Conservation (phyloP, 2,329 filamentous ascomycete genomes). For the Arthrinium phaeospermum region DNA sequence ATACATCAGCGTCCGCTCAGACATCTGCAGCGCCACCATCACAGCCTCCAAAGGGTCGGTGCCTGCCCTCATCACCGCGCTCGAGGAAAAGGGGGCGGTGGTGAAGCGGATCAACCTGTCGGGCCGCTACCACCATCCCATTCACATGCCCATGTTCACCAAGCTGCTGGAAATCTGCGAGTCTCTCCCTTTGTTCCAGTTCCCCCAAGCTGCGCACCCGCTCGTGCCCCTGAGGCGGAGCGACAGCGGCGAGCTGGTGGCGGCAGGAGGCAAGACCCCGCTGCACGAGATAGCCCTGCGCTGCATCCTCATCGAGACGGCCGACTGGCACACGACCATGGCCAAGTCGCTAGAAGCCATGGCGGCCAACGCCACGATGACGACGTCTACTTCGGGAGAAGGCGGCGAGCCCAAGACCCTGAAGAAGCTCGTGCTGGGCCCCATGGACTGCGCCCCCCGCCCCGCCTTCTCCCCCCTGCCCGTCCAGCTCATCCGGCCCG, state of each 20-base stretch:
- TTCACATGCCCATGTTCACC: background rate
- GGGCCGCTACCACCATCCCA: background rate
- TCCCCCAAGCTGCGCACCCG: background rate
- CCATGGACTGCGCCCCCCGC: slow-evolving; percentile 4
- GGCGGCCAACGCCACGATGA: background rate
- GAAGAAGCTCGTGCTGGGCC: background rate
- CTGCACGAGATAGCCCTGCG: slow-evolving; percentile 3
- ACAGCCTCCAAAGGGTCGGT: background rate
- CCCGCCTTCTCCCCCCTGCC: background rate
- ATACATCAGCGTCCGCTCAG: slow-evolving; percentile 8
- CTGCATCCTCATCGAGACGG: slow-evolving; percentile 14
- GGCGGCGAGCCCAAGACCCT: background rate
- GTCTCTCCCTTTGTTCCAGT: background rate
- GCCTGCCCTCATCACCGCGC: background rate
- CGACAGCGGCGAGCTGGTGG: background rate
- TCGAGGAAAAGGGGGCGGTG: slow-evolving; percentile 7
- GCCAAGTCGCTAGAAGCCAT: background rate
- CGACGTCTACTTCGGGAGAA: no score
- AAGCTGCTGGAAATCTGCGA: background rate
- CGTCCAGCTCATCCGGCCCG: background rate
- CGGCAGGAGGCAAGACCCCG: background rate
- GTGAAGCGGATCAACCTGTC: background rate
- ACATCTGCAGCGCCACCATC: slow-evolving; percentile 12
- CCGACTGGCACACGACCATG: slow-evolving; percentile 13
- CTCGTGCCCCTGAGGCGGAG: slow-evolving; percentile 8